Evolutionary conservation across 179 eudicot genomes (phyloP), one percentile per base, ranked within the genome.

Genomic region (Patellifolia procumbens): DNA sequence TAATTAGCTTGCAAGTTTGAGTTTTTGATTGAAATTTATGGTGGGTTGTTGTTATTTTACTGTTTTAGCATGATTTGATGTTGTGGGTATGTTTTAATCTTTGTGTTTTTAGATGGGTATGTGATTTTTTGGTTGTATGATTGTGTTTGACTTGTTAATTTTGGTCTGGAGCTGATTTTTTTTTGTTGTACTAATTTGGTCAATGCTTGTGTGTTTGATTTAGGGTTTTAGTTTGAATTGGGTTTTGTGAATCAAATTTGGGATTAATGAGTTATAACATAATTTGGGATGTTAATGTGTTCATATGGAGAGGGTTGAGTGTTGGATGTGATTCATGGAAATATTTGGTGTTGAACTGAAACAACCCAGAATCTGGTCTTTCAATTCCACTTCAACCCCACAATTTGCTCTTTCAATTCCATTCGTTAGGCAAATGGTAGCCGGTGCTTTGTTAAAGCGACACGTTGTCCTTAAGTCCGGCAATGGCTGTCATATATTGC

Each of bases 161-260:
- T 13, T 46, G 11, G 20, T 16, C 22, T 48, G 12, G 26, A 2
- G 13, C 66, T 73, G 12, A 3, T 37, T 63, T 32, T 7, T 63
- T 0, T 20, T 56, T 7, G 10, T 7, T 56, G 31, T 56, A 13
- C 62, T 11, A 56, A 56, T 65, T 67, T 48, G 31, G 17, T 11
- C 1, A 13, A 5, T 76, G n/a, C 28, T 52, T 76, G 63, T 72
- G 11, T 42, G 32, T 48, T 2, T 75, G 17, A 29, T 31, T 32
- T 73, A 43, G 29, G 51, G 29, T 52, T 73, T 73, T 73, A 53
- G n/a, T 43, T 32, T 51, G 42, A 48, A 35, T 43, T 53, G 52
- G 69, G 74, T 60, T 68, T 68, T 20, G 0, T 48, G 7, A 7
- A 10, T 16, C 37, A n/a, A 24, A 28, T 45, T 48, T 60, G 15